These are phyloP conservation scores for Leccinum variicolor DNA, from an alignment of 768 basidiomycete genomes.

Conservation along the genomic window DNA sequence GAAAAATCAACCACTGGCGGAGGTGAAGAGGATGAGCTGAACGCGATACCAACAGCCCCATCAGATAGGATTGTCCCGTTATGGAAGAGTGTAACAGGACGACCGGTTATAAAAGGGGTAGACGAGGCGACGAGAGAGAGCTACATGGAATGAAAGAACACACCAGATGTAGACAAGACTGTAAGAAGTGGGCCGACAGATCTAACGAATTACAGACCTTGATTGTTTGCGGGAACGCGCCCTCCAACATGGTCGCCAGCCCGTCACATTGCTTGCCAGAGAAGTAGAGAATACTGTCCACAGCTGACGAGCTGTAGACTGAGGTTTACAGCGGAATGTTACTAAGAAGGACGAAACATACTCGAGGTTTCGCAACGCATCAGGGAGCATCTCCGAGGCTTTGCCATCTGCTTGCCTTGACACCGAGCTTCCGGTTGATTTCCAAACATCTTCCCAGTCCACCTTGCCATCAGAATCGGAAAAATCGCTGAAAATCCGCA, in stretches of 20 bases:
- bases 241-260: constrained; percentile 40
- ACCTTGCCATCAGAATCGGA: constrained; percentile 15
- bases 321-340: background rate
- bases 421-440: constrained; percentile 18
- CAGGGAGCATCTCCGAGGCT: constrained; percentile 30
- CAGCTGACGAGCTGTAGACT: constrained; percentile 14
- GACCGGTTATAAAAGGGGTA: constrained; percentile 77
- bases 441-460: constrained; percentile 56
- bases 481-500: constrained; percentile 1
- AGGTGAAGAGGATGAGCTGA: constrained; percentile 24
- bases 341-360: constrained; percentile 8
- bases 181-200: background rate
- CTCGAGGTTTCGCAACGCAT: constrained; percentile 35
- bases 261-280: constrained; percentile 60
- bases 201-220: constrained; percentile 39
- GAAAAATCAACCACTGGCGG: constrained; percentile 18
- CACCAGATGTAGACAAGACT: background rate
- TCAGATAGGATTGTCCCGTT: constrained; percentile 51
- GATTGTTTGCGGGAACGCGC: constrained; percentile 40
- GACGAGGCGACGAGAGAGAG: constrained; percentile 68
- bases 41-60: constrained; percentile 70
- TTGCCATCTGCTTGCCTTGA: background rate
- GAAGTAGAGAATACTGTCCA: constrained; percentile 44
- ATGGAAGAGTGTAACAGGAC: constrained; percentile 66
- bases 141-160: constrained; percentile 30